Percentiles rank a stretch among this genome's conserved stretches.
phyloP scores from a whole-genome alignment of 2,329 filamentous ascomycete genomes.

The Atkinsonella texensis region DNA sequence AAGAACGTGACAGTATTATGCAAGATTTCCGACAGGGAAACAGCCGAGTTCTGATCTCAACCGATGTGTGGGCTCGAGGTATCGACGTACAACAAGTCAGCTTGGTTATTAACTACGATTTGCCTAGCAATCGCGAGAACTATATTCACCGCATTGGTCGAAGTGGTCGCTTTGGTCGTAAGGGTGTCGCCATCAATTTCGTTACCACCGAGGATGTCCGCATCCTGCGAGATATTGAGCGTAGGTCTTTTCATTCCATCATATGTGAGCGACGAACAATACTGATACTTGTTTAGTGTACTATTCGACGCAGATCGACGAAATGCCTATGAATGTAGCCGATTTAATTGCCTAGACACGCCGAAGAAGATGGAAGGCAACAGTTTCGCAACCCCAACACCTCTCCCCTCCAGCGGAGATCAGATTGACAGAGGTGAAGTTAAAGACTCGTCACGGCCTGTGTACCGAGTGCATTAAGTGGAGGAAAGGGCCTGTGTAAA shows the following conservation, averaged over 20 bases:
- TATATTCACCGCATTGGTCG: constrained; percentile 98
- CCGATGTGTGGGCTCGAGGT: constrained; percentile 94
- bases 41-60: constrained; percentile 90
- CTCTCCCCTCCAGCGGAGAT: no score
- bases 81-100: constrained; percentile 99
- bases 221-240: constrained; percentile 92
- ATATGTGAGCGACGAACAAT: constrained; percentile 3
- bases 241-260: constrained; percentile 36
- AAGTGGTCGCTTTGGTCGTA: constrained; percentile 88
- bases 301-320: constrained; percentile 93
- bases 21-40: constrained; percentile 96
- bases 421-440: background rate
- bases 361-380: background rate
- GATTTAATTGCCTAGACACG: constrained; percentile 41
- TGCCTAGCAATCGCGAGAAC: constrained; percentile 97
- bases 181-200: constrained; percentile 99
- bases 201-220: constrained; percentile 96
- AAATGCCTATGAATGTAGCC: constrained; percentile 95
- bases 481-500: constrained; percentile 10
- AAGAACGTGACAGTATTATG: constrained; percentile 98
- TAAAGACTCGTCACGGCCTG: background rate
- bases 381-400: no score
- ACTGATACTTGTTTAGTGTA: constrained; percentile 50
- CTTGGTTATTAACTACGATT: constrained; percentile 97
- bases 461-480: constrained; percentile 3